Evolutionary conservation across 352 stramenopile species (phyloP).

Genomic region (Halophytophthora polymorphica): DNA sequence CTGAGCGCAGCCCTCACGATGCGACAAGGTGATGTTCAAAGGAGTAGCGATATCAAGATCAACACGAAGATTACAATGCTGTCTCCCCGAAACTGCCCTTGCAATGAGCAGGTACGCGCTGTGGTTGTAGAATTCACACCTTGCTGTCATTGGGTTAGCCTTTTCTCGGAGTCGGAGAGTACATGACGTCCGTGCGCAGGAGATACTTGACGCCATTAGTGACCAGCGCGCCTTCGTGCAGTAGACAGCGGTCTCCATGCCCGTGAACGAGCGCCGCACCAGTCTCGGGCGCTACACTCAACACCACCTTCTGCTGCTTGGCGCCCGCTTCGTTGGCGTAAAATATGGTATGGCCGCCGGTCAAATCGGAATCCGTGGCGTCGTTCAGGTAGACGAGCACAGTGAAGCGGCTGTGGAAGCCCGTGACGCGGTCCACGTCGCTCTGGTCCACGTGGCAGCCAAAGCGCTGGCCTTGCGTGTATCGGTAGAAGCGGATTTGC

Average conservation of each 20-base stretch:
- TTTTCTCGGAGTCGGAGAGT: slow-evolving; percentile 29
- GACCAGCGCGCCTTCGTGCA: slow-evolving; percentile 72
- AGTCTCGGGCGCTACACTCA: slow-evolving; percentile 59
- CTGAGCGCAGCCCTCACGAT: too few relatives aligned
- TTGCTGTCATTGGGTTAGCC: too few relatives aligned
- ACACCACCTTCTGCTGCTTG: slow-evolving; percentile 43
- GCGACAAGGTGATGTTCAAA: too few relatives aligned
- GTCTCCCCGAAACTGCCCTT: too few relatives aligned
- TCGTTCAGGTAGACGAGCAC: slow-evolving; percentile 85
- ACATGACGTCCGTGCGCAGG: slow-evolving; percentile 82
- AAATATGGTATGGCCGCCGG: slow-evolving; percentile 67
- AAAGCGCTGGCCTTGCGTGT: slow-evolving; percentile 65
- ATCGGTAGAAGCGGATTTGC: slow-evolving; percentile 76
- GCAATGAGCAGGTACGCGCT: too few relatives aligned
- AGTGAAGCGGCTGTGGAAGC: slow-evolving; percentile 74
- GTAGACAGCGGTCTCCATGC: slow-evolving; percentile 68
- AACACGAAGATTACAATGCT: too few relatives aligned
- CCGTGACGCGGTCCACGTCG: slow-evolving; percentile 68
- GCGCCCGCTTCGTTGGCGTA: slow-evolving; percentile 52
- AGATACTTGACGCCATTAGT: slow-evolving; percentile 68
- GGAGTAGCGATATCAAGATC: too few relatives aligned
- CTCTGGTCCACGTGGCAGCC: slow-evolving; percentile 85
- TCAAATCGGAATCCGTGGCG: slow-evolving; percentile 62
- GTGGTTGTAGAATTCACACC: too few relatives aligned
- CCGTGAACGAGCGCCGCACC: slow-evolving; percentile 70